Evolutionary conservation across 116 monocot species (phyloP).

Genomic region (Zostera marina): DNA sequence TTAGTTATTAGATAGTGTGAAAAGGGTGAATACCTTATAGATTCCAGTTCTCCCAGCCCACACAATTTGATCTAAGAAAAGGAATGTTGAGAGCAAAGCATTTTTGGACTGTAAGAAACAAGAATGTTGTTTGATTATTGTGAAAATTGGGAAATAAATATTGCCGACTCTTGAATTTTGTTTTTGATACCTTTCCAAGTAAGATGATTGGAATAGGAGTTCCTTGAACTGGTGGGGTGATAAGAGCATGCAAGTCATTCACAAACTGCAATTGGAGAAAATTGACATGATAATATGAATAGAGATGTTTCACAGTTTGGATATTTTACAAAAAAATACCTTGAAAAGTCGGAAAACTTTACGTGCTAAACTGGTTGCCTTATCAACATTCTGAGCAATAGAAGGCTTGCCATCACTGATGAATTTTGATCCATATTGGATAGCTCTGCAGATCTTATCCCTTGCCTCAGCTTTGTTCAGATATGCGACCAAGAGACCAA

Average conservation of each 20-base stretch:
- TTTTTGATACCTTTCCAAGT: constrained; percentile 74
- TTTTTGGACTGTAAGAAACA: constrained; percentile 68
- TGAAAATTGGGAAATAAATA: not conserved
- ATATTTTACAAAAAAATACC: constrained; percentile 15
- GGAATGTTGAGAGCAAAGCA: constrained; percentile 76
- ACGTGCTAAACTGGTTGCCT: constrained; percentile 78
- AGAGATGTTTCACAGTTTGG: not conserved
- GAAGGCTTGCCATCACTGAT: constrained; percentile 85
- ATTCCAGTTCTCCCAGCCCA: constrained; percentile 85
- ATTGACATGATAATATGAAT: not conserved
- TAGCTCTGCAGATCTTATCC: constrained; percentile 92
- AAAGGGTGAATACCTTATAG: constrained; percentile 56
- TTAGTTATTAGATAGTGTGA: not conserved
- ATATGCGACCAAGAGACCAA: constrained; percentile 57
- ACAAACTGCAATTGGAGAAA: constrained; percentile 58
- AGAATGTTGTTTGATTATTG: not conserved
- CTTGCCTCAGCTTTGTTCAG: constrained; percentile 94
- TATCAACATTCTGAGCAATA: constrained; percentile 75
- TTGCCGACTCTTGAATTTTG: not conserved
- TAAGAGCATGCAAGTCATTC: constrained; percentile 81
- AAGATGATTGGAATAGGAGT: constrained; percentile 77
- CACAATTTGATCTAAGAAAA: constrained; percentile 95
- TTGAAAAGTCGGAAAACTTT: constrained; percentile 96
- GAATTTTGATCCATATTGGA: constrained; percentile 91
- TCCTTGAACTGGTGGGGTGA: constrained; percentile 43